Percentiles rank a stretch among this genome's conserved stretches.
Evolutionary conservation across 208 protist genomes (phyloP).

Genomic region (Jaenimonas drosophilae): DNA sequence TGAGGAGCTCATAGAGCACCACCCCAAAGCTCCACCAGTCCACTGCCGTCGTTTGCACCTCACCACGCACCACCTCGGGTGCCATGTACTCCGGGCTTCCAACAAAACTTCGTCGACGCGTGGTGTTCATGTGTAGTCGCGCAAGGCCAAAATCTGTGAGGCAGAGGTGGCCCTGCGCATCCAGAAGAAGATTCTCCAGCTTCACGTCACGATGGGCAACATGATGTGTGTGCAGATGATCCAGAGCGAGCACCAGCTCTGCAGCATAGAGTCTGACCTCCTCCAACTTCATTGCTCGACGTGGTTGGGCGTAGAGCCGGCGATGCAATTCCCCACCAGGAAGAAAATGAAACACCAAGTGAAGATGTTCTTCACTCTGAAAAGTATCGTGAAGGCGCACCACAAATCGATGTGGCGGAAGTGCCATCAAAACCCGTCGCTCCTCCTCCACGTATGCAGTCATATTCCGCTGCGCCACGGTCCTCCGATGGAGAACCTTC

Average conservation of each 20-base stretch:
- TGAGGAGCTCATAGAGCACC: constrained; percentile 93
- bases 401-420: constrained; percentile 86
- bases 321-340: constrained; percentile 93
- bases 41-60: constrained; percentile 92
- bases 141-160: constrained; percentile 89
- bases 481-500: constrained; percentile 86
- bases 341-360: constrained; percentile 90
- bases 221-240: constrained; percentile 79
- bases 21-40: constrained; percentile 97
- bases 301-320: constrained; percentile 71
- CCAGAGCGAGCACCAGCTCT: constrained; percentile 85
- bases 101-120: constrained; percentile 75
- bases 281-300: constrained; percentile 15
- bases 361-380: constrained; percentile 79
- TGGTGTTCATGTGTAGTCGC: constrained; percentile 47
- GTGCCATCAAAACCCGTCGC: constrained; percentile 48
- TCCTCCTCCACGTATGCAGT: constrained; percentile 85
- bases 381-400: constrained; percentile 82
- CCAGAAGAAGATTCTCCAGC: constrained; percentile 85
- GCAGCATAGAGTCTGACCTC: constrained; percentile 83
- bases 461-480: constrained; percentile 74
- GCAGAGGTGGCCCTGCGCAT: constrained; percentile 65
- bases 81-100: constrained; percentile 87
- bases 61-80: constrained; percentile 89
- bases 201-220: constrained; percentile 88